phyloP scores from a whole-genome alignment of 768 basidiomycete genomes.

The Lentinula raphanica region DNA sequence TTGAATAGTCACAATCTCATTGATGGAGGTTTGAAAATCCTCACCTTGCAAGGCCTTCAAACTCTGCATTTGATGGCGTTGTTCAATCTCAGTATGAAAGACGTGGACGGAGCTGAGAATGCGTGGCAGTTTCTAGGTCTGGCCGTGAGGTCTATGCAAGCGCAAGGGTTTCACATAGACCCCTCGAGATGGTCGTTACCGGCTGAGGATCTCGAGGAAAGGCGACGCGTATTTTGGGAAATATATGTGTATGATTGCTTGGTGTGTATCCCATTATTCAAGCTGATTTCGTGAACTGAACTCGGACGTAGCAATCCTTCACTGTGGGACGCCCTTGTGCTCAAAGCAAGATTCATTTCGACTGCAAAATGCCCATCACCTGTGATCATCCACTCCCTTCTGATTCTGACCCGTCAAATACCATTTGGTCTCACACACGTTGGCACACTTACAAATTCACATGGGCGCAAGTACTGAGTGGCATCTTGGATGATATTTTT shows the following conservation, averaged over 20 bases:
- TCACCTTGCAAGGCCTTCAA: conserved; percentile 18
- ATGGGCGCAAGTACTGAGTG: conserved; percentile 16
- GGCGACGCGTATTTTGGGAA: conserved; percentile 20
- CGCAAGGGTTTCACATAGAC: conserved; percentile 21
- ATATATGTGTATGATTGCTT: conserved; percentile 17
- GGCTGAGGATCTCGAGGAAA: conserved; percentile 14
- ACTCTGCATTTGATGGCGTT: conserved; percentile 17
- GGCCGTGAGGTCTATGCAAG: conserved; percentile 18
- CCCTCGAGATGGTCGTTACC: conserved; percentile 18
- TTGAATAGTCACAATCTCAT: conserved; percentile 13
- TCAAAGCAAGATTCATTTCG: conserved; percentile 16
- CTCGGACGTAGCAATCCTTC: conserved; percentile 15
- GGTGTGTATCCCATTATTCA: conserved; percentile 2
- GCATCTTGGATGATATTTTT: conserved; percentile 16
- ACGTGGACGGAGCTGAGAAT: conserved; percentile 16
- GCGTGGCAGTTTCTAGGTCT: conserved; percentile 20
- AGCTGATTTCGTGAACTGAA: background rate
- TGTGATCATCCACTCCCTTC: conserved; percentile 18
- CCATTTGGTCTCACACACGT: conserved; percentile 14
- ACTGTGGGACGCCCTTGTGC: conserved; percentile 19
- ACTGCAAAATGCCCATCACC: conserved; percentile 21
- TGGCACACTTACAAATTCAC: conserved; percentile 20
- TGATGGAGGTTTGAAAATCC: conserved; percentile 12
- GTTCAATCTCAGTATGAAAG: conserved; percentile 16
- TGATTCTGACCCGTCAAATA: conserved; percentile 12